Conservation (phyloP, 495 filamentous ascomycete species). For the Parmelia sp. region DNA sequence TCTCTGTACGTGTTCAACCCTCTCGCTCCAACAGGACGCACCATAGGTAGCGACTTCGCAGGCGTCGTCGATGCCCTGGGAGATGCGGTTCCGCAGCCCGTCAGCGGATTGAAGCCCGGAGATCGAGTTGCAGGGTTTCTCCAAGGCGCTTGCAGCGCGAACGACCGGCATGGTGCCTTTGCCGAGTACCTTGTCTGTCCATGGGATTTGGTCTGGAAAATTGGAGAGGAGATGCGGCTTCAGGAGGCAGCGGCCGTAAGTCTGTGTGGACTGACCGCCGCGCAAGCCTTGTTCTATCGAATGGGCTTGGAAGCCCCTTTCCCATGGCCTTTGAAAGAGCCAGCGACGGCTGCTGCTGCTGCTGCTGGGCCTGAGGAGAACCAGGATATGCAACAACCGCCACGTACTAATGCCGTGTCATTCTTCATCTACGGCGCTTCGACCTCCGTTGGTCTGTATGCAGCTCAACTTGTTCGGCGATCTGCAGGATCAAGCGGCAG, state of each 20-base stretch:
- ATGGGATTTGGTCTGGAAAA: slow-evolving; percentile 14
- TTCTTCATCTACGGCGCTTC: slow-evolving; percentile 12
- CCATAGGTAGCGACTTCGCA: slow-evolving; percentile 8
- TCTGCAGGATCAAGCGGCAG: slow-evolving; percentile 9
- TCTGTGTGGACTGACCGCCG: slow-evolving; percentile 3
- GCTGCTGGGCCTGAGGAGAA: slow-evolving; percentile 1
- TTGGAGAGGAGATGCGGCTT: slow-evolving; percentile 11
- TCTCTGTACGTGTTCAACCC: slow-evolving; percentile 10
- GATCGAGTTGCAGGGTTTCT: slow-evolving; percentile 10
- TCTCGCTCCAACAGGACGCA: slow-evolving; percentile 10
- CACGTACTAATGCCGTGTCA: neutral
- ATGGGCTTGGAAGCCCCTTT: slow-evolving; percentile 7
- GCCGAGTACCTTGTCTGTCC: neutral
- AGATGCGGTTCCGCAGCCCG: neutral
- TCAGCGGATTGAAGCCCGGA: slow-evolving; percentile 2
- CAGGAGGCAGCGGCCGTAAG: slow-evolving; percentile 10
- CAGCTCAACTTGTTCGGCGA: slow-evolving; percentile 9
- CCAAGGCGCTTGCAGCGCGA: slow-evolving; percentile 8
- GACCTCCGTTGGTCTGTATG: slow-evolving; percentile 12
- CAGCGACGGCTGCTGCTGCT: neutral
- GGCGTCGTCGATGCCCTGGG: slow-evolving; percentile 5
- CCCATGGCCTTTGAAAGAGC: neutral
- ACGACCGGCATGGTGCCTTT: slow-evolving; percentile 11
- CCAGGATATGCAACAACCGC: neutral
- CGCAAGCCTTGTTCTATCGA: slow-evolving; percentile 13